Evolutionary conservation across 75 land plant species (phyloP).

Genomic region (Sequoiadendron giganteum): DNA sequence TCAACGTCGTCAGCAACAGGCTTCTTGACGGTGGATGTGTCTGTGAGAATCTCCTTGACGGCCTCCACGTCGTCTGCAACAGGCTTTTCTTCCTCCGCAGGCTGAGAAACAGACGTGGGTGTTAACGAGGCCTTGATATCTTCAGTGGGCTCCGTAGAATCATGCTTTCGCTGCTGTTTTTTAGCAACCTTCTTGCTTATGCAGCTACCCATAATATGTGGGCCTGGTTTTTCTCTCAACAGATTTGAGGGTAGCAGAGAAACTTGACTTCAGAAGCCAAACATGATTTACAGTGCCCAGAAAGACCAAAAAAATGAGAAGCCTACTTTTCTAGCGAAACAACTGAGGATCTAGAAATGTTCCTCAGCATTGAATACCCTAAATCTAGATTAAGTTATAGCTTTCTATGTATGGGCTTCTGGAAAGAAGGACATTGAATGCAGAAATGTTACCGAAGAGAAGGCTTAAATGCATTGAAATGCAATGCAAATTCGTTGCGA

Average conservation of each 20-base stretch:
- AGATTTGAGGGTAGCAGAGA: background rate
- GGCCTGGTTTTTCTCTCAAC: background rate
- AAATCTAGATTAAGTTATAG: background rate
- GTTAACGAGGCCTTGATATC: background rate
- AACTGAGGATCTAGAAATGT: background rate
- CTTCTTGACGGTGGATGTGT: background rate
- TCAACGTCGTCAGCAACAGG: conserved; percentile 9
- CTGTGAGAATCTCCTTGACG: conserved; percentile 10
- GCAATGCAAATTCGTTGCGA: background rate
- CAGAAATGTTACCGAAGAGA: background rate
- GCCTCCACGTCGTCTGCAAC: background rate
- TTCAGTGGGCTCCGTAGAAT: background rate
- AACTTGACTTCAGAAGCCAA: background rate
- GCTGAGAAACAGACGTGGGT: background rate
- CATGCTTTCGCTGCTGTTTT: background rate
- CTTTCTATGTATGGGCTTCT: background rate
- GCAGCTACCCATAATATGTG: conserved; percentile 43
- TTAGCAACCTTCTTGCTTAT: conserved; percentile 47
- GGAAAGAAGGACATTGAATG: background rate
- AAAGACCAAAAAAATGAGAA: background rate
- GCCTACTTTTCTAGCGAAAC: background rate
- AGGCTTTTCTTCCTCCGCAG: background rate
- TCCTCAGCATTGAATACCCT: background rate
- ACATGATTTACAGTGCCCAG: background rate
- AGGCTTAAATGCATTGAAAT: background rate